Evolutionary conservation across 2,329 filamentous ascomycete genomes (phyloP).

Genomic region (Trichoderma sp.): DNA sequence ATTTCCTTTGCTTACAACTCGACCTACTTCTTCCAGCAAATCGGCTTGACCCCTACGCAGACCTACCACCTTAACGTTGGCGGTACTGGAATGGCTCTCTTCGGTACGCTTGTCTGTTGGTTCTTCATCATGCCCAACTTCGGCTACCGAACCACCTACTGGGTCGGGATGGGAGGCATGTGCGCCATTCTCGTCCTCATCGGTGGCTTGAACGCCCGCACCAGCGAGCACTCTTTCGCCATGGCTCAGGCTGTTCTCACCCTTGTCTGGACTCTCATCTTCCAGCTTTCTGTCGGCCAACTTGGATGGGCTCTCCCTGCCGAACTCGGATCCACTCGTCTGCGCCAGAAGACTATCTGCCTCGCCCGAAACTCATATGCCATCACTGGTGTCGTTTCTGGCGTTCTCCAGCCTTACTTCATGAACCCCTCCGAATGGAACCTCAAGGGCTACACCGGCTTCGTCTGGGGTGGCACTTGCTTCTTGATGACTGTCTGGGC

Average conservation of each 20-base stretch:
- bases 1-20: constrained; percentile 37
- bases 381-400: constrained; percentile 50
- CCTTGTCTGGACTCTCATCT: constrained; percentile 35
- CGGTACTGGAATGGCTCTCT: constrained; percentile 39
- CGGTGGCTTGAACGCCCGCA: constrained; percentile 40
- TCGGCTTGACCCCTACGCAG: constrained; percentile 31
- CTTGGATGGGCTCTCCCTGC: constrained; percentile 36
- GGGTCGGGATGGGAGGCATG: constrained; percentile 44
- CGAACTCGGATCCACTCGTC: constrained; percentile 49
- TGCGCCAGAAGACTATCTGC: constrained; percentile 55
- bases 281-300: constrained; percentile 40
- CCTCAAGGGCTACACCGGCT: constrained; percentile 47
- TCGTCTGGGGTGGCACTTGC: constrained; percentile 49
- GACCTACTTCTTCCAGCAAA: constrained; percentile 40
- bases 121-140: constrained; percentile 39
- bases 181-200: constrained; percentile 39
- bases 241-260: constrained; percentile 38
- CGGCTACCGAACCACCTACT: constrained; percentile 45
- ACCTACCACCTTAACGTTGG: constrained; percentile 39
- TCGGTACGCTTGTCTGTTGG: constrained; percentile 47
- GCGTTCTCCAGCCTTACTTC: constrained; percentile 49
- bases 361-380: constrained; percentile 46
- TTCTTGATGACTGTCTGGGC: constrained; percentile 50
- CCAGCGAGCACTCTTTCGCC: constrained; percentile 26
- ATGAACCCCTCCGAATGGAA: constrained; percentile 47